Evolutionary conservation across 2,329 filamentous ascomycete genomes (phyloP).

Genomic region (Penicillium italicum): DNA sequence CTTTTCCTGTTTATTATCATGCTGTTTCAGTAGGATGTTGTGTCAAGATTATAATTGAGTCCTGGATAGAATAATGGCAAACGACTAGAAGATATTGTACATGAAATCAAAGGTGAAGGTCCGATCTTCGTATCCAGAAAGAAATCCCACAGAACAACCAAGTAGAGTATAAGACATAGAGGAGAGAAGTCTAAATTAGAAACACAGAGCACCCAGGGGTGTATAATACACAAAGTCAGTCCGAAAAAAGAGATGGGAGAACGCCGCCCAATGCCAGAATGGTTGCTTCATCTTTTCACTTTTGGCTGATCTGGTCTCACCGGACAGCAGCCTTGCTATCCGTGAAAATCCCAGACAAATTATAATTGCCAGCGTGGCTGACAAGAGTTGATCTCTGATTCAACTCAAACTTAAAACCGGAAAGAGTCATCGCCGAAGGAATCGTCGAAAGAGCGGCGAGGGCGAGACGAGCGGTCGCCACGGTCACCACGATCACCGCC

Average conservation of each 20-base stretch:
- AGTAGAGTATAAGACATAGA: conserved; percentile 17
- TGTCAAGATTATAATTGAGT: conserved; percentile 6
- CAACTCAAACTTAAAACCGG: conserved; percentile 5
- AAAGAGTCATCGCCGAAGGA: conserved; percentile 4
- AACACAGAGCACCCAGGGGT: conserved; percentile 8
- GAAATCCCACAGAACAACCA: conserved; percentile 4
- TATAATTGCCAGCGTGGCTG: background rate
- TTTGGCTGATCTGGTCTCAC: conserved; percentile 1
- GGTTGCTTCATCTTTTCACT: conserved; percentile 15
- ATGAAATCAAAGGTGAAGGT: conserved; percentile 7
- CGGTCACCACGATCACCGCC: conserved; percentile 3
- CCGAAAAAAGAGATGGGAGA: conserved; percentile 13
- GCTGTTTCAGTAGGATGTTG: background rate
- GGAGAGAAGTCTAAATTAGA: conserved; percentile 21
- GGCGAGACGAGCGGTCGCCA: conserved; percentile 3
- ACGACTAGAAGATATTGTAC: conserved; percentile 6
- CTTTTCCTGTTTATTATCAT: background rate
- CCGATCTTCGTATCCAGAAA: conserved; percentile 7
- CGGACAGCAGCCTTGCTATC: background rate
- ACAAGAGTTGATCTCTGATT: background rate
- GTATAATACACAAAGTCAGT: conserved; percentile 19
- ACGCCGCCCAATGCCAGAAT: conserved; percentile 31
- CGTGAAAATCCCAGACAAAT: background rate
- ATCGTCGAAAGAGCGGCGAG: background rate
- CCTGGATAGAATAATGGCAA: background rate